Evolutionary conservation across 192 early-diverging fungal species (phyloP), one percentile per base, ranked within the genome.

Genomic region (Coemansia sp.): DNA sequence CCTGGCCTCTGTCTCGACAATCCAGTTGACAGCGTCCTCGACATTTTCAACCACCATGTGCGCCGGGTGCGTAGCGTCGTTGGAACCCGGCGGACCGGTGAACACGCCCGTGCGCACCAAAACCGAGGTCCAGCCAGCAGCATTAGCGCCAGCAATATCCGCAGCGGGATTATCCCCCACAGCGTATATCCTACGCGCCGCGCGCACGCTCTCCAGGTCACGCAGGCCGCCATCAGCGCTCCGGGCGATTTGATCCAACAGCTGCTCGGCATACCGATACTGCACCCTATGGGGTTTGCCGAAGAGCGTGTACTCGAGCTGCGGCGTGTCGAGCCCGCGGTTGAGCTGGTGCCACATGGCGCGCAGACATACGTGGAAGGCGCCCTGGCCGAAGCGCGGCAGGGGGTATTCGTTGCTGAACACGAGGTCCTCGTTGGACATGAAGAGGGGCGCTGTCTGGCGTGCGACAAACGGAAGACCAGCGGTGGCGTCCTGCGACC

Each of bases 321-420:
- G 50, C 21, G 64, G 27, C 27, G 27, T 7, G 27, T 30, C 27
- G 4, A 7, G 39, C 51, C 69, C 66, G 13, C 15, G n/a, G 1
- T 67, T 72, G 25, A 78, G 56, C 41, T 72, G 80, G 27, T 82
- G 40, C 69, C 86, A 94, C 25, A 96, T 67, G 8, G 69, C 67
- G 46, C 90, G 87, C 15, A 96, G 66, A 13, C 85, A 81, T 9
- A 81, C 64, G 38, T 85, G 85, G 79, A 91, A 92, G 4, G 88
- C 81, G 12, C 94, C 93, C 73, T 96, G 93, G 15, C 81, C 93
- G 55, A 91, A 88, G 30, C 94, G 74, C 41, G 85, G 84, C 0
- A 78, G 64, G n/a, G 87, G 85, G 42, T 81, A 93, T 17, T 94
- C 91, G 64, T 90, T 94, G 60, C 85, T 86, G 89, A 91, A 96